Evolutionary conservation across 371 early-diverging fungal genomes (phyloP).

Genomic region (Batkoa obscura): DNA sequence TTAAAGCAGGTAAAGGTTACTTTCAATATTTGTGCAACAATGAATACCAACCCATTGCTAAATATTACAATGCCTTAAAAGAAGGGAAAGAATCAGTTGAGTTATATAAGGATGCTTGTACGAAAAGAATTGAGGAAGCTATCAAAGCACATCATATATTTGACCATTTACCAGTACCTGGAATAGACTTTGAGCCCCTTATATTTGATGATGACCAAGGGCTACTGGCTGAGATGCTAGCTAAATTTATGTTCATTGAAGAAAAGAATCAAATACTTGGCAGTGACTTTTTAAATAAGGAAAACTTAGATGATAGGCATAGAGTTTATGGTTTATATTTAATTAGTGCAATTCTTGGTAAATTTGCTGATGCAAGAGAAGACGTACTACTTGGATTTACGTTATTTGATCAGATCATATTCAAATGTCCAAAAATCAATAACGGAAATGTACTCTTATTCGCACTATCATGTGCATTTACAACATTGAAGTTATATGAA

Average conservation of each 20-base stretch:
- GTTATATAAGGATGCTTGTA: too few relatives aligned
- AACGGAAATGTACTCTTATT: neutral
- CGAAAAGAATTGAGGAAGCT: neutral
- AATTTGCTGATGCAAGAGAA: neutral
- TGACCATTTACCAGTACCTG: neutral
- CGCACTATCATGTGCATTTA: neutral
- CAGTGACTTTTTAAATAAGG: too few relatives aligned
- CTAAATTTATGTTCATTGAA: neutral
- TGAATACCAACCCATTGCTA: too few relatives aligned
- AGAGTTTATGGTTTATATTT: neutral
- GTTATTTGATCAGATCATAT: neutral
- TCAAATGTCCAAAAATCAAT: too few relatives aligned
- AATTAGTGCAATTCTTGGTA: too few relatives aligned
- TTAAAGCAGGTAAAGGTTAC: too few relatives aligned
- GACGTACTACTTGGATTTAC: neutral
- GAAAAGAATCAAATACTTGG: too few relatives aligned
- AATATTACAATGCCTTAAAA: too few relatives aligned
- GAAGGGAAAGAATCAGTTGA: too few relatives aligned
- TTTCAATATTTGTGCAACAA: too few relatives aligned
- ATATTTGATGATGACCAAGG: neutral
- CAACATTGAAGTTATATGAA: neutral
- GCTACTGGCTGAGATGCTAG: neutral
- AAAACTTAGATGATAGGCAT: neutral
- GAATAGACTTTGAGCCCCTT: neutral
- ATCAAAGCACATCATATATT: neutral